These are phyloP conservation scores for Aspergillus sparsus DNA, from an alignment of 495 filamentous ascomycete species.

Conservation along the genomic window DNA sequence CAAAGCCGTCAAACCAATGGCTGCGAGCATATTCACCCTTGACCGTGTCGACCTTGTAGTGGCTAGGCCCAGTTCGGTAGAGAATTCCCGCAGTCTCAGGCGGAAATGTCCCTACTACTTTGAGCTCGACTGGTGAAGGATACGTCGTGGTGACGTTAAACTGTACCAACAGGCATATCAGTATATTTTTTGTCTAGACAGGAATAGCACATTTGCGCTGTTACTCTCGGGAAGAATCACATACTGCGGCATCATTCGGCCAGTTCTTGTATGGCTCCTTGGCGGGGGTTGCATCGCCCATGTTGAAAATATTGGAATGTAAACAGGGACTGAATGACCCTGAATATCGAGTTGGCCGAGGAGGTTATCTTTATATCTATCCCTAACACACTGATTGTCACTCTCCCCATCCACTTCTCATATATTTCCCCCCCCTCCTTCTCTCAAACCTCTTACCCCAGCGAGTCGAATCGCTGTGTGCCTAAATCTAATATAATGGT, in stretches of 20 bases:
- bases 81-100: slow-evolving; percentile 10
- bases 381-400: too few relatives aligned
- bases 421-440: too few relatives aligned
- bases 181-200: background rate
- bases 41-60: slow-evolving; percentile 9
- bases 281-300: background rate
- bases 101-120: slow-evolving; percentile 14
- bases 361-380: too few relatives aligned
- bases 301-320: background rate
- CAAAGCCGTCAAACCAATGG: slow-evolving; percentile 25
- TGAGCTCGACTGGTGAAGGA: slow-evolving; percentile 14
- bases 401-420: too few relatives aligned
- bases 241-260: background rate
- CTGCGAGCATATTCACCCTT: slow-evolving; percentile 5
- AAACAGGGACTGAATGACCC: too few relatives aligned
- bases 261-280: background rate
- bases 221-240: background rate
- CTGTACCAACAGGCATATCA: background rate
- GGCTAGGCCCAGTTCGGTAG: slow-evolving; percentile 14
- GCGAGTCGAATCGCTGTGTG: too few relatives aligned
- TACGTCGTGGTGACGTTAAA: slow-evolving; percentile 9
- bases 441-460: too few relatives aligned
- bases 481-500: too few relatives aligned
- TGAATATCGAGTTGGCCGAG: too few relatives aligned
- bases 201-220: background rate